Conservation (phyloP, 768 basidiomycete species). For the Vararia minispora region DNA sequence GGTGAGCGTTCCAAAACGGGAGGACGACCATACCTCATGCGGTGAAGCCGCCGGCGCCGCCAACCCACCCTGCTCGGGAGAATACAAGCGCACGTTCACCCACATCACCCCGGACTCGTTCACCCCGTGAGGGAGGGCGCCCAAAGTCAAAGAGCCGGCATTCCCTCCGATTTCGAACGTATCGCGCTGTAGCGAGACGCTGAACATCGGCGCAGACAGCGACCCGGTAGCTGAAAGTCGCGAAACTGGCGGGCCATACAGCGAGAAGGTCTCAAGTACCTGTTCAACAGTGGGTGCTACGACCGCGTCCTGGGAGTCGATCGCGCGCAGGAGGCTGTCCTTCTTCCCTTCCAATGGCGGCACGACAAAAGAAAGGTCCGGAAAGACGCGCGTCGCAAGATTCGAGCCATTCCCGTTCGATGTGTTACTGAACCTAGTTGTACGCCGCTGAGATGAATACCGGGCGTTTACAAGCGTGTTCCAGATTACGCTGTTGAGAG, state of each 20-base stretch:
- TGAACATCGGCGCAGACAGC: constrained; percentile 31
- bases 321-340: not conserved
- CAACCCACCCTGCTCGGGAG: constrained; percentile 38
- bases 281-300: constrained; percentile 6
- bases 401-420: not conserved
- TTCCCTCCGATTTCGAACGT: constrained; percentile 60
- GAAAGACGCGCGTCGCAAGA: constrained; percentile 4
- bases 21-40: constrained; percentile 37
- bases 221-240: constrained; percentile 22
- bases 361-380: constrained; percentile 6
- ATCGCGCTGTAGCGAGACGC: constrained; percentile 58
- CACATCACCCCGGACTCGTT: constrained; percentile 44
- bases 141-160: constrained; percentile 52
- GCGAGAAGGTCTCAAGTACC: constrained; percentile 19
- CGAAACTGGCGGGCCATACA: constrained; percentile 24
- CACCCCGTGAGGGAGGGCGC: constrained; percentile 46
- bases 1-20: not conserved
- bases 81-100: constrained; percentile 52
- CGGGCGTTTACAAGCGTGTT: constrained; percentile 6
- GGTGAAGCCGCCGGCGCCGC: constrained; percentile 43
- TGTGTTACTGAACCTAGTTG: not conserved
- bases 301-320: not conserved
- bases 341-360: not conserved
- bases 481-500: constrained; percentile 30
- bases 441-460: not conserved